Percentiles rank a stretch among this genome's conserved stretches.
These are phyloP conservation scores for Neonectria sp. DNA, from an alignment of 2,329 filamentous ascomycete genomes.

Conservation along the genomic window DNA sequence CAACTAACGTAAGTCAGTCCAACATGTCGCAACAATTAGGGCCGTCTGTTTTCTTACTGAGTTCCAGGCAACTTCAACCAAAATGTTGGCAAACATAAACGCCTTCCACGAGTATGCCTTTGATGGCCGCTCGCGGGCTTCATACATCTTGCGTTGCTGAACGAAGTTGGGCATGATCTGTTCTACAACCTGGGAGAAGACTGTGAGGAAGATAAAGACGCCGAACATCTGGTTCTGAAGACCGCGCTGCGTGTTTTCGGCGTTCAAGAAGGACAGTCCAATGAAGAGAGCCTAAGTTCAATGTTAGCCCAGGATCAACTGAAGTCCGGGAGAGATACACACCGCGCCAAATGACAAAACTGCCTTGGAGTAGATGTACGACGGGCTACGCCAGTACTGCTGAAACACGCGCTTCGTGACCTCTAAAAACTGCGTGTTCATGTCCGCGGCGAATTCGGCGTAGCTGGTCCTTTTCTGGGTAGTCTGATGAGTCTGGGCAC, in stretches of 20 bases:
- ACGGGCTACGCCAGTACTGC: slow-evolving; percentile 84
- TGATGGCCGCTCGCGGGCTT: slow-evolving; percentile 77
- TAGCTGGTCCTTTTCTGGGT: slow-evolving; percentile 39
- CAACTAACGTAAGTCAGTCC: slow-evolving; percentile 41
- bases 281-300: slow-evolving; percentile 68
- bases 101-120: slow-evolving; percentile 79
- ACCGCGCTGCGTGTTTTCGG: slow-evolving; percentile 73
- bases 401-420: slow-evolving; percentile 78
- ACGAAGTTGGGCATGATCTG: slow-evolving; percentile 82
- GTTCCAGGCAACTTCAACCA: slow-evolving; percentile 79
- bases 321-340: not conserved
- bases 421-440: slow-evolving; percentile 71
- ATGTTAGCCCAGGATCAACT: not conserved
- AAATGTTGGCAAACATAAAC: slow-evolving; percentile 73
- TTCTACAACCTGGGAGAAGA: slow-evolving; percentile 77
- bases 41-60: slow-evolving; percentile 60
- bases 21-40: rapidly evolving
- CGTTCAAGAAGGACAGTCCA: slow-evolving; percentile 77
- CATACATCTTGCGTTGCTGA: slow-evolving; percentile 78
- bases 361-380: slow-evolving; percentile 82
- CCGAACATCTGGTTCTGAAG: slow-evolving; percentile 81
- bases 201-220: slow-evolving; percentile 79
- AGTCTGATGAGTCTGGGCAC: slow-evolving; percentile 42
- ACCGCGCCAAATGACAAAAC: slow-evolving; percentile 65
- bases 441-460: slow-evolving; percentile 79